Base-by-base conservation (phyloP, 164 flowering plant genomes). In the Protea cynaroides region DNA sequence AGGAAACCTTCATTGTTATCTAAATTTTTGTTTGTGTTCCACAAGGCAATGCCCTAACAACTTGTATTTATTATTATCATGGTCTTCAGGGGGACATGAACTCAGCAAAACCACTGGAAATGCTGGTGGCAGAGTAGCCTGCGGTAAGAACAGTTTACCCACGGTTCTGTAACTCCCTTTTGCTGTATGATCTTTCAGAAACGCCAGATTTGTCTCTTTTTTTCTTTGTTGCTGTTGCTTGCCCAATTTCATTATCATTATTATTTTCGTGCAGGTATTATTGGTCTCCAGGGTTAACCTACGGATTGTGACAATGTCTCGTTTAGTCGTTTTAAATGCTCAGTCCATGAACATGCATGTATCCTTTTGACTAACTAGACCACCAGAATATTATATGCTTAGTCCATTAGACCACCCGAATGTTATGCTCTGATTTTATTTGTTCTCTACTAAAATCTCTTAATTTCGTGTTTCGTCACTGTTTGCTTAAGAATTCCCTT, bases 61-160 rank as follows among this genome's bases (percentile, higher is more conserved):
- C 46, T 40, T 15, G 52, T 49, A 14, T 38, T 29, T 2, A 29
- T 5, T 5, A 29, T 29, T 29, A 29, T 29, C n/a, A 29, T 29
- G 2, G 29, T 50, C 19, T 72, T 59, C 79, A 92, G 97, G 97
- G 9, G 96, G 96, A 24, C 96, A 89, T 76, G 96, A 92, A 67
- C 96, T 92, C 63, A 92, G 97, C 88, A 83, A 83, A 73, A 71
- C 72, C 73, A 92, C 97, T 47, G 97, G 97, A 69, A 92, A 92
- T 81, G 96, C 97, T 71, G 96, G 96, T 63, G 97, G 89, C 67
- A 78, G 97, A 64, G 54, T 89, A 25, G 96, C 92, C 55, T 92
- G 97, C 49, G 97, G 97, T 87, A 70, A 75, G 90, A 51, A 12
- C 40, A 51, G 52, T 19, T 46, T 15, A 37, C 46, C 10, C 60